A percentile compares a stretch with the other conserved stretches of the same genome.
These are phyloP conservation scores for Lotus japonicus DNA, from an alignment of 306 rosid genomes.

Conservation along the genomic window DNA sequence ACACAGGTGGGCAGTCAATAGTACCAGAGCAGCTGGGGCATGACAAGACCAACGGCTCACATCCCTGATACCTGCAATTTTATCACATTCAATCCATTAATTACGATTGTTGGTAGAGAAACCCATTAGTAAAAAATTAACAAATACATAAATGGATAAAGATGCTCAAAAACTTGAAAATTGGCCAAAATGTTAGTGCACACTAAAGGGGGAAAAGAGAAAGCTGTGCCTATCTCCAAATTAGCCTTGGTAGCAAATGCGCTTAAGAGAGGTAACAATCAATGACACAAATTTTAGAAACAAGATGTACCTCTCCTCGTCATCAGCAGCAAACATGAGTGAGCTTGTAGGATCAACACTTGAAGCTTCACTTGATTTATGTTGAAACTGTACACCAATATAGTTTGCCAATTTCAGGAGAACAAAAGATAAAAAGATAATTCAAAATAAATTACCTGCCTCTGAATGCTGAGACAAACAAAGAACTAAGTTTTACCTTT, in stretches of 20 bases:
- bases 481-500: constrained; percentile 44
- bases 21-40: constrained; percentile 80
- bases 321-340: constrained; percentile 49
- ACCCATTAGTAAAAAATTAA: background rate
- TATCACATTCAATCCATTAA: constrained; percentile 18
- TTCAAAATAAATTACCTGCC: background rate
- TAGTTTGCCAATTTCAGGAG: constrained; percentile 15
- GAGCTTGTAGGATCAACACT: constrained; percentile 53
- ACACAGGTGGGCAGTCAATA: constrained; percentile 66
- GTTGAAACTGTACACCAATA: constrained; percentile 56
- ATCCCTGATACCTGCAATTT: constrained; percentile 65
- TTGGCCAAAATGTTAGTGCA: background rate
- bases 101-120: background rate
- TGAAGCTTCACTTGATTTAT: constrained; percentile 55
- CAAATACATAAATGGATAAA: background rate
- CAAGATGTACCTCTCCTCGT: constrained; percentile 69
- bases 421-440: constrained; percentile 5
- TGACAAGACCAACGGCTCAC: constrained; percentile 65
- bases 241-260: background rate
- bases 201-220: background rate
- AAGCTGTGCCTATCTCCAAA: background rate
- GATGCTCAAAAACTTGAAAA: background rate
- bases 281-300: constrained; percentile 1
- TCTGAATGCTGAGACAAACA: constrained; percentile 15
- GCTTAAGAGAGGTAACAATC: background rate